Percentiles rank a stretch among this genome's conserved stretches.
These are phyloP conservation scores for Elsinoe australis DNA, from an alignment of 2,329 filamentous ascomycete genomes.

Conservation along the genomic window DNA sequence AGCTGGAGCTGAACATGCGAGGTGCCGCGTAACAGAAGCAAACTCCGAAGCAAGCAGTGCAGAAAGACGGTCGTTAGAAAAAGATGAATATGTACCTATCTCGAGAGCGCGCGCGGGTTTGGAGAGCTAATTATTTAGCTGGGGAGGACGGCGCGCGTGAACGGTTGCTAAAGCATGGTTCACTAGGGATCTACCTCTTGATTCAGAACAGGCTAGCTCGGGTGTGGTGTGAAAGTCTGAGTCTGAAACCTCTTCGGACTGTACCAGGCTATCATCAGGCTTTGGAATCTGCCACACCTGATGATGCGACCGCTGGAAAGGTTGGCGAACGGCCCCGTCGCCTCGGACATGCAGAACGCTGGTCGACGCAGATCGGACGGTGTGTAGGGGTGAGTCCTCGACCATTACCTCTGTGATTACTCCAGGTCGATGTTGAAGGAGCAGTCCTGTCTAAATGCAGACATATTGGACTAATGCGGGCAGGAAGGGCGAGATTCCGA, in stretches of 20 bases:
- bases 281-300: slow-evolving; percentile 7
- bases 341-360: too few relatives aligned
- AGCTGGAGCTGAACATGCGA: not conserved
- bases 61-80: not conserved
- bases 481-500: too few relatives aligned
- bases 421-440: not conserved
- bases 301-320: slow-evolving; percentile 13
- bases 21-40: too few relatives aligned
- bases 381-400: too few relatives aligned
- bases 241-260: slow-evolving; percentile 7
- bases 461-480: too few relatives aligned
- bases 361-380: too few relatives aligned
- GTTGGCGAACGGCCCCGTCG: not conserved
- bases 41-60: too few relatives aligned
- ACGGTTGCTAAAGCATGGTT: slow-evolving; percentile 16
- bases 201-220: slow-evolving; percentile 11
- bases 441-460: too few relatives aligned
- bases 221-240: slow-evolving; percentile 9
- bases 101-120: not conserved
- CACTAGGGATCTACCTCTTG: slow-evolving; percentile 12
- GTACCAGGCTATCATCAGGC: not conserved
- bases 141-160: slow-evolving; percentile 11
- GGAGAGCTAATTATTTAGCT: not conserved
- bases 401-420: too few relatives aligned
- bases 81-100: not conserved